Base-by-base conservation (phyloP, 805 yeast genomes). In the Pichia gijzeniarum region DNA sequence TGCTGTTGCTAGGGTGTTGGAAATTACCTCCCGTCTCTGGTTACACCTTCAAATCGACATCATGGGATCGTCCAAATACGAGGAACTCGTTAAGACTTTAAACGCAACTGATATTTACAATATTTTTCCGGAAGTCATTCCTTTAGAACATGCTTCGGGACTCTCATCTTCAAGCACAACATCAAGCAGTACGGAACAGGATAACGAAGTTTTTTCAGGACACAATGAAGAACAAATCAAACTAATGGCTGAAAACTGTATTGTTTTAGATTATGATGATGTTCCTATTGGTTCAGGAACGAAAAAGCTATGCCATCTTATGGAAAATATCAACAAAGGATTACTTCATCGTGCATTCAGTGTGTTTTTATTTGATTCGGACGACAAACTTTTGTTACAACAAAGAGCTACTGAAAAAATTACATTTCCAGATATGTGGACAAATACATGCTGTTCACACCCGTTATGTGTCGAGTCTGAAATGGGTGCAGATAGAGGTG, bases 371-470 rank as follows among this genome's bases (percentile, higher is more conserved):
- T 93, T 93, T 71, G 83, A 89, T 63, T 77, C 76, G 19, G 77
- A 85, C 38, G 80, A 80, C 48, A 74, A 84, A 65, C 73, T 93
- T 50, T 72, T 93, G 48, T 72, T 93, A 54, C 99, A 93, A 69
- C 97, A 91, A 69, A 80, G 99, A 56, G 98, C 99, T 0, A 80
- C 81, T 41, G 98, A 93, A 63, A 93, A 93, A 65, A 93, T 93
- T 68, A 93, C 99, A 1, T 93, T 93, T 66, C 95, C 98, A 1
- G 80, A 80, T 48, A 80, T 90, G 83, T 93, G 99, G 99, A 93
- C 99, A 21, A 93, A 93, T 64, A 93, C 99, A 2, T 93, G 99
- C 68, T 93, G 99, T 65, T 90, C 98, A 1, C 99, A 93, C 63
- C 99, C 99, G 9, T 72, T 93, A 43, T 88, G 96, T 44, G 78